Conservation (phyloP, 805 yeast species). For the Wickerhamomyces sydowiorum region DNA sequence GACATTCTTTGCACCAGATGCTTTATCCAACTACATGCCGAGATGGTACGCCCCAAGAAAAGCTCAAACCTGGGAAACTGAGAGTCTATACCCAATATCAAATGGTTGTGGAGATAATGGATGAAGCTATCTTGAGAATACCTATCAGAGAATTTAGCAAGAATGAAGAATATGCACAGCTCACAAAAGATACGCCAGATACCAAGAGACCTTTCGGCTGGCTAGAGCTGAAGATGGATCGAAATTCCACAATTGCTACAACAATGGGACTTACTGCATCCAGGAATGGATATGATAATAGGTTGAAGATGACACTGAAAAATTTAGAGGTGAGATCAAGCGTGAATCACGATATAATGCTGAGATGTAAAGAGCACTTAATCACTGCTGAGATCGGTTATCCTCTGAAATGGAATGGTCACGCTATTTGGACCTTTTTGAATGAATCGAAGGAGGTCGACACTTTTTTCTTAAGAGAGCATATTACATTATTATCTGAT, state of each 20-base stretch:
- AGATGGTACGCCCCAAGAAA: conserved; percentile 42
- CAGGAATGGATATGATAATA: conserved; percentile 49
- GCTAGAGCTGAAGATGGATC: conserved; percentile 66
- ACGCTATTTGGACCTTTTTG: conserved; percentile 60
- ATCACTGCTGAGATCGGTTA: conserved; percentile 54
- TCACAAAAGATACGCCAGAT: conserved; percentile 26
- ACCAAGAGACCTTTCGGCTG: conserved; percentile 78
- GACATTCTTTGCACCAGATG: conserved; percentile 55
- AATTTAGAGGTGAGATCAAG: conserved; percentile 70
- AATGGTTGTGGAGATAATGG: conserved; percentile 49
- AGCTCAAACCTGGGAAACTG: conserved; percentile 39
- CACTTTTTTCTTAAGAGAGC: conserved; percentile 75
- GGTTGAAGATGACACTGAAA: conserved; percentile 37
- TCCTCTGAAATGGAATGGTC: conserved; percentile 83
- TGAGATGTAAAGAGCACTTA: conserved; percentile 53
- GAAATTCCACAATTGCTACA: conserved; percentile 43
- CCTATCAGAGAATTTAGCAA: conserved; percentile 86
- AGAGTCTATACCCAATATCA: conserved; percentile 56
- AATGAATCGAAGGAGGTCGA: conserved; percentile 47
- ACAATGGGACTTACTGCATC: conserved; percentile 49
- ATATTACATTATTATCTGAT: conserved; percentile 67
- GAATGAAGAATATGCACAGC: conserved; percentile 40
- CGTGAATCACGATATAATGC: conserved; percentile 80
- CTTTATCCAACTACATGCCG: conserved; percentile 64
- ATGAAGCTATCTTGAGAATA: conserved; percentile 62